Evolutionary conservation across 1,284 basidiomycete genomes (phyloP).

Genomic region (Sanghuangporus weigelae): DNA sequence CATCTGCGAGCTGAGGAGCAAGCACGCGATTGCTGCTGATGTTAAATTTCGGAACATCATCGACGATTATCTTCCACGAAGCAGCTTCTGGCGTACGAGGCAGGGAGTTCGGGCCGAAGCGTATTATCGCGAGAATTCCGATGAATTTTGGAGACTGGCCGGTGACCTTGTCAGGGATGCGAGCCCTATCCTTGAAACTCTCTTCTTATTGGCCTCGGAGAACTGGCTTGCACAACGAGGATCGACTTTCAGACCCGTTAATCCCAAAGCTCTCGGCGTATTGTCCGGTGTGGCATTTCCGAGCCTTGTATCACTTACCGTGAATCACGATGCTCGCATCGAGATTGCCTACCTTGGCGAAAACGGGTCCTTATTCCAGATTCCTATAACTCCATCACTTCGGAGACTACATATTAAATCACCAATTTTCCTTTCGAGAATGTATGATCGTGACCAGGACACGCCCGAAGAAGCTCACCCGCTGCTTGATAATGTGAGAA

Average conservation of each 20-base stretch:
- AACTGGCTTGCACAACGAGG: background rate
- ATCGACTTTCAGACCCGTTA: background rate
- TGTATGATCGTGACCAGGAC: background rate
- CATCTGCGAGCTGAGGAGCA: background rate
- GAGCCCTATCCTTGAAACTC: background rate
- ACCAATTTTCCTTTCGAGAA: background rate
- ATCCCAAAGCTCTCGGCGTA: background rate
- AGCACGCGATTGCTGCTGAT: background rate
- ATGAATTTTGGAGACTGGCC: background rate
- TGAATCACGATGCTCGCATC: background rate
- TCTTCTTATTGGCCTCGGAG: background rate
- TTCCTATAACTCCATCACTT: background rate
- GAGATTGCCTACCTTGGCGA: background rate
- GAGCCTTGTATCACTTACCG: background rate
- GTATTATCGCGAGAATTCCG: background rate
- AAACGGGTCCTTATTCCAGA: background rate
- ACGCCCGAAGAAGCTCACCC: background rate
- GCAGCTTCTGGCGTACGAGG: background rate
- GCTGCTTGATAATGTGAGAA: background rate
- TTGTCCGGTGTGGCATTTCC: background rate
- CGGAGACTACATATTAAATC: background rate
- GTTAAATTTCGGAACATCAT: background rate
- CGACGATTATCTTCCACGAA: background rate
- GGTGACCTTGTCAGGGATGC: background rate
- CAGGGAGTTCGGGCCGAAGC: background rate